These are phyloP conservation scores for Botrytis fabae DNA, from an alignment of 2,329 filamentous ascomycete species.

Conservation along the genomic window DNA sequence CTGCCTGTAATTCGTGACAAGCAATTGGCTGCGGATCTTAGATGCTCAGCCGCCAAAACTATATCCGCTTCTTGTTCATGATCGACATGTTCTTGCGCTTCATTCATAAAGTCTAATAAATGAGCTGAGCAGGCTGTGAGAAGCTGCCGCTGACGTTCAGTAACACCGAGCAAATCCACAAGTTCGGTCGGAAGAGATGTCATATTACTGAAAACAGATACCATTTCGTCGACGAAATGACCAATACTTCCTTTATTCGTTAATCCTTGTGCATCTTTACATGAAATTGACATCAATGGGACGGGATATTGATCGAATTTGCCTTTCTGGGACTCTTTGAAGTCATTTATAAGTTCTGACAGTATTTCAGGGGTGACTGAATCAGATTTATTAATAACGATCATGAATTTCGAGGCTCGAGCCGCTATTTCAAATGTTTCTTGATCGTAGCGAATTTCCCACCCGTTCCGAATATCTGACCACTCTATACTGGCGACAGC, in stretches of 20 bases:
- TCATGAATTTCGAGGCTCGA: conserved; percentile 50
- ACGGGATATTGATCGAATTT: conserved; percentile 40
- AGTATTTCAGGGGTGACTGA: conserved; percentile 44
- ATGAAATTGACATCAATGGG: conserved; percentile 68
- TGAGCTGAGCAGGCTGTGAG: conserved; percentile 70
- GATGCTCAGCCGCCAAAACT: conserved; percentile 84
- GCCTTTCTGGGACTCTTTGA: conserved; percentile 39
- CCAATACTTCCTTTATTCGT: conserved; percentile 53
- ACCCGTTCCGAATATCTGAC: conserved; percentile 40
- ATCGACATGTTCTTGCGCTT: conserved; percentile 45
- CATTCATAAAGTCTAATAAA: conserved; percentile 70
- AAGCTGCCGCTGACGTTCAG: conserved; percentile 82
- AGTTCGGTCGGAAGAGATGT: conserved; percentile 70
- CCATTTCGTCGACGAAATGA: conserved; percentile 55
- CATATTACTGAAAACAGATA: conserved; percentile 67
- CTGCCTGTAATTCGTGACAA: conserved; percentile 86
- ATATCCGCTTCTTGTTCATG: conserved; percentile 66
- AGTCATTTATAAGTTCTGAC: conserved; percentile 44
- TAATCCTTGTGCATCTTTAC: conserved; percentile 54
- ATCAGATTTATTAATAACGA: conserved; percentile 66
- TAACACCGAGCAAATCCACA: conserved; percentile 85
- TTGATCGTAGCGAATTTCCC: conserved; percentile 53
- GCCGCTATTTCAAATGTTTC: conserved; percentile 58
- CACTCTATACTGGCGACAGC: conserved; percentile 74
- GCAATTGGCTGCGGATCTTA: conserved; percentile 76